Evolutionary conservation across 805 yeast genomes (phyloP).

Genomic region (Ogataea pilisensis): DNA sequence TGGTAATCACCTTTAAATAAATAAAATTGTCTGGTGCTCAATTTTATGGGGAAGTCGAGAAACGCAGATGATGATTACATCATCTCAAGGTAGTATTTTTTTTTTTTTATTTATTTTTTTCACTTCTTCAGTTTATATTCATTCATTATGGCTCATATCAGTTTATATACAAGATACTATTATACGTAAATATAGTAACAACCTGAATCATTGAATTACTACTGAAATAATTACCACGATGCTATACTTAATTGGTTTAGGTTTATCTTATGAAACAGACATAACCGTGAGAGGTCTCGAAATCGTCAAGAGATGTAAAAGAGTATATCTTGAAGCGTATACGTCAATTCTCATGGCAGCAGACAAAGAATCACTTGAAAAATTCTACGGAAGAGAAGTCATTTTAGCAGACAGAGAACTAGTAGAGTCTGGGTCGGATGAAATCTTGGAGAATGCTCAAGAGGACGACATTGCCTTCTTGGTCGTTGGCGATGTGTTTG

Average conservation of each 20-base stretch:
- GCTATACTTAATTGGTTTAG: constrained; percentile 90
- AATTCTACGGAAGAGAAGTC: constrained; percentile 80
- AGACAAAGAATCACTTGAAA: constrained; percentile 64
- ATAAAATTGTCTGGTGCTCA: too few species aligned
- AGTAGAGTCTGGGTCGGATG: constrained; percentile 86
- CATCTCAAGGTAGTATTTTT: too few species aligned
- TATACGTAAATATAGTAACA: too few species aligned
- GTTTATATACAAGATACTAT: too few species aligned
- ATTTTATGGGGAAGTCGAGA: too few species aligned
- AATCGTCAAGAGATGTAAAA: constrained; percentile 72
- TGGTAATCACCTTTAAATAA: too few species aligned
- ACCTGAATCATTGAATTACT: too few species aligned
- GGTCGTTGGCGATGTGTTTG: constrained; percentile 97
- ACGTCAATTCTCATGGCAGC: constrained; percentile 96
- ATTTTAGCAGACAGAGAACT: constrained; percentile 91
- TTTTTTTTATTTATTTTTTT: too few species aligned
- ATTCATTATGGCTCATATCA: too few species aligned
- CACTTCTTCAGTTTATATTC: too few species aligned
- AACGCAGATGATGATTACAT: too few species aligned
- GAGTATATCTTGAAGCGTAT: constrained; percentile 94
- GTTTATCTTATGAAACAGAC: constrained; percentile 83
- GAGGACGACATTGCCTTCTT: constrained; percentile 85
- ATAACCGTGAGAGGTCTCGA: constrained; percentile 94
- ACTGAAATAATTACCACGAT: too few species aligned
- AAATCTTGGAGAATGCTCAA: constrained; percentile 72